Conservation (phyloP, 2,329 filamentous ascomycete genomes). For the Colletotrichum viniferum region DNA sequence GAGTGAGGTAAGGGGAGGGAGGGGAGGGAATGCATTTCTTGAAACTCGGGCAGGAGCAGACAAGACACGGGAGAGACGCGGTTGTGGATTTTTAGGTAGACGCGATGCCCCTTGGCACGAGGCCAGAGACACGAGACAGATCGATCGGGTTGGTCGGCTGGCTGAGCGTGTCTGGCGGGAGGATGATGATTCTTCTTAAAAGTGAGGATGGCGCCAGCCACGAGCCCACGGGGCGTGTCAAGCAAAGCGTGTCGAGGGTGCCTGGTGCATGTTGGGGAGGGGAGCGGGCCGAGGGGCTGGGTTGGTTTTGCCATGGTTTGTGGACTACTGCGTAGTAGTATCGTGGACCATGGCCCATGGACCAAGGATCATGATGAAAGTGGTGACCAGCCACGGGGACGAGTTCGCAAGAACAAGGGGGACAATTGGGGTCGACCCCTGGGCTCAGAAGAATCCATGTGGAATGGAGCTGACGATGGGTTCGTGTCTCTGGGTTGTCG, state of each 20-base stretch:
- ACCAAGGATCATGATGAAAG: not conserved
- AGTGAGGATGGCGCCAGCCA: not conserved
- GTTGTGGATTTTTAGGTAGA: not conserved
- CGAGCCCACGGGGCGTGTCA: not conserved
- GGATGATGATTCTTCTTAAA: not conserved
- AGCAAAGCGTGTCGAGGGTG: not conserved
- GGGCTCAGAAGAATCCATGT: not conserved
- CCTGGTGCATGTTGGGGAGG: not conserved
- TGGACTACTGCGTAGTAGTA: too few species aligned
- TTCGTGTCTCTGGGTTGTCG: not conserved
- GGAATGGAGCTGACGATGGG: not conserved
- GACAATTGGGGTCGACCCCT: conserved; percentile 1
- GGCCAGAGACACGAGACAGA: not conserved
- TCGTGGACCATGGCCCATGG: not conserved
- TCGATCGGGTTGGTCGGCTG: not conserved
- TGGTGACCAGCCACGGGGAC: not conserved
- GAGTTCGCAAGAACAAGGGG: not conserved
- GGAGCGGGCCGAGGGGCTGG: conserved; percentile 9
- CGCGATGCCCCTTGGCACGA: not conserved
- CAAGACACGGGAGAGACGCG: not conserved
- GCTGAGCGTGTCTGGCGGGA: not conserved
- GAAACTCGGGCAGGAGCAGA: not conserved
- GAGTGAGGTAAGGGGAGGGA: not conserved
- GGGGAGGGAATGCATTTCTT: not conserved
- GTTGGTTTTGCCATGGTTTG: conserved; percentile 1